Base-by-base conservation (phyloP, 495 filamentous ascomycete genomes). In the Aspergillus cavernicola region DNA sequence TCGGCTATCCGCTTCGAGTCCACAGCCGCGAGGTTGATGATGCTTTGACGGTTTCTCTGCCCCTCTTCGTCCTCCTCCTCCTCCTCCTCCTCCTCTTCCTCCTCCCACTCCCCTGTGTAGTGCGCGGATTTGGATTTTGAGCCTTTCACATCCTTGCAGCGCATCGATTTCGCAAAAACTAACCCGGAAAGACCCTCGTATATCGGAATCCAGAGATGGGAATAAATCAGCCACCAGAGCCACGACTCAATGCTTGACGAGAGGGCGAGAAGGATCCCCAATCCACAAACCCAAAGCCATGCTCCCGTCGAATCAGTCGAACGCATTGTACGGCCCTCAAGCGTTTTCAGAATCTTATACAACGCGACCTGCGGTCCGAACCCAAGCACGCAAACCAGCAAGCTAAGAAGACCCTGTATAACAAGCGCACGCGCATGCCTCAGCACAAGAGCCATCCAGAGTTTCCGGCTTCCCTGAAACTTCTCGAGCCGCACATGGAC, bases 21-120 rank as follows among this genome's bases (percentile, higher is more conserved):
- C 7, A 95, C 84, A 6, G 86, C 86, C 19, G 90, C 83, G 32
- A 92, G 72, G 59, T 95, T 95, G 46, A 92, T 83, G 11, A 83
- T 87, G 50, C 84, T 85, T 66, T 92, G 89, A 47, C 86, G 86
- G 61, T 77, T 77, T 53, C 83, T 86, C 40, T 85, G 80, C 3
- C 78, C 57, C 7, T 80, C 76, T 28, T 84, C 83, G 4, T 81
- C 77, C 12, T 74, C 70, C 0, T 73, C 72, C 5, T 68, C 73
- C 13, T 76, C 75, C 3, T 61, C 61, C 4, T 73, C 63, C 4
- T 66, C 61, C 2, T 42, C 65, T 55, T 58, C 59, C 32, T 47
- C n/a, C 39, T 68, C 52, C 6, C 12, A 36, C 11, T 38, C 15
- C 4, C 38, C 23, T 19, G 19, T 23, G n/a, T n/a, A n/a, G 16